Conservation (phyloP, 2,329 filamentous ascomycete genomes). For the Monosporascus cannonballus region DNA sequence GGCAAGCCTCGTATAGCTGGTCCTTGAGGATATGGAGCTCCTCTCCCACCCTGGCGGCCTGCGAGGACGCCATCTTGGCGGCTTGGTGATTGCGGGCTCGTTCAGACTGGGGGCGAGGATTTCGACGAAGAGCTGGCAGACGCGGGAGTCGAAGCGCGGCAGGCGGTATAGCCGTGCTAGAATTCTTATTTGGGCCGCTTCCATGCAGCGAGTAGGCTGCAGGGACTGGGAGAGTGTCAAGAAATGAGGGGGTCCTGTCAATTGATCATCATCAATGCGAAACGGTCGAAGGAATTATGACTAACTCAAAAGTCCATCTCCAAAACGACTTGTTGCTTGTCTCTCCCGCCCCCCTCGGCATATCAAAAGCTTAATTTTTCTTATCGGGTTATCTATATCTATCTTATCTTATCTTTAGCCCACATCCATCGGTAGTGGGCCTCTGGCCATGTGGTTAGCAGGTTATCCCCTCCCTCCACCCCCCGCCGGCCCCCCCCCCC, state of each 20-base stretch:
- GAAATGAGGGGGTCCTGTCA: not conserved
- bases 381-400: not conserved
- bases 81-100: not conserved
- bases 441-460: too few relatives aligned
- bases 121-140: slow-evolving; percentile 12
- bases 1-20: slow-evolving; percentile 50
- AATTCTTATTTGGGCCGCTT: slow-evolving; percentile 11
- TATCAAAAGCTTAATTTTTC: not conserved
- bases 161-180: slow-evolving; percentile 14
- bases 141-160: slow-evolving; percentile 11
- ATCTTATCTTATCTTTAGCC: slow-evolving; percentile 2
- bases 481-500: too few relatives aligned
- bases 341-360: slow-evolving; percentile 1
- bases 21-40: slow-evolving; percentile 41
- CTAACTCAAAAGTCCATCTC: not conserved
- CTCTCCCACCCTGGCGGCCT: slow-evolving; percentile 11
- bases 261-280: not conserved
- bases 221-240: not conserved
- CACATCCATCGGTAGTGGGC: too few relatives aligned
- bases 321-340: slow-evolving; percentile 5
- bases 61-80: slow-evolving; percentile 12
- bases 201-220: slow-evolving; percentile 6
- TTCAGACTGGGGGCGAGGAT: slow-evolving; percentile 1
- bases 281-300: not conserved
- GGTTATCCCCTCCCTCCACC: too few relatives aligned